Conservation (phyloP, 768 basidiomycete genomes). For the Termitomyces titanicus region DNA sequence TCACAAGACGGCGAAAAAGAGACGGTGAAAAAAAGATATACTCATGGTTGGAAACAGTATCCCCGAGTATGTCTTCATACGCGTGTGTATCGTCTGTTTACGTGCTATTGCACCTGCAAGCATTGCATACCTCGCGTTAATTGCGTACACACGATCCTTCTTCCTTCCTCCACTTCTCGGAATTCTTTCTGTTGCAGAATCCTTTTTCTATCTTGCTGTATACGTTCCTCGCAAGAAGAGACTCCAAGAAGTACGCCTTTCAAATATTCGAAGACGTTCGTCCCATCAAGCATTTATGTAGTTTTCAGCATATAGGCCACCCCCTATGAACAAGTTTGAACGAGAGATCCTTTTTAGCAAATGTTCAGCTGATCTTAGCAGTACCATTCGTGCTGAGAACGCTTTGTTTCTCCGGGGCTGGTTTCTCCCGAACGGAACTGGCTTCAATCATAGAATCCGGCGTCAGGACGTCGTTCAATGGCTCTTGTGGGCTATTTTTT, state of each 20-base stretch:
- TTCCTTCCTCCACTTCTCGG: constrained; percentile 26
- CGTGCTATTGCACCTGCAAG: constrained; percentile 50
- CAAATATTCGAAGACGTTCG: no score
- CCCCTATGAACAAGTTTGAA: constrained; percentile 34
- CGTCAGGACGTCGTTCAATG: constrained; percentile 53
- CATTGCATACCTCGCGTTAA: constrained; percentile 30
- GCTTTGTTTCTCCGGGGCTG: constrained; percentile 43
- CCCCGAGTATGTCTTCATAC: constrained; percentile 54
- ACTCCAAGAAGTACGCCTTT: constrained; percentile 45
- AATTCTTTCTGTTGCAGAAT: constrained; percentile 38
- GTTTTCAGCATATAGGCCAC: constrained; percentile 31
- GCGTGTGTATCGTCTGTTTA: constrained; percentile 37
- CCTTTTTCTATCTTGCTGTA: constrained; percentile 43
- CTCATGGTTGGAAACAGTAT: constrained; percentile 45
- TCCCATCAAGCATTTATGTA: constrained; percentile 9
- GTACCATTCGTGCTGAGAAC: constrained; percentile 12
- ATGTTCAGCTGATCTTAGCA: constrained; percentile 31
- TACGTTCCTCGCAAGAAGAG: constrained; percentile 42
- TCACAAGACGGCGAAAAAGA: no score
- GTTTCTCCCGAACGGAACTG: constrained; percentile 37
- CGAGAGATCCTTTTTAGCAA: constrained; percentile 46
- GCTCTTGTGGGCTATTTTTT: constrained; percentile 66
- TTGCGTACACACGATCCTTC: constrained; percentile 20
- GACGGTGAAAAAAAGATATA: background rate
- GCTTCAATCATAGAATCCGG: constrained; percentile 21